A percentile compares a stretch with the other conserved stretches of the same genome.
phyloP scores from a whole-genome alignment of 352 stramenopile species.

The Detonula confervacea region DNA sequence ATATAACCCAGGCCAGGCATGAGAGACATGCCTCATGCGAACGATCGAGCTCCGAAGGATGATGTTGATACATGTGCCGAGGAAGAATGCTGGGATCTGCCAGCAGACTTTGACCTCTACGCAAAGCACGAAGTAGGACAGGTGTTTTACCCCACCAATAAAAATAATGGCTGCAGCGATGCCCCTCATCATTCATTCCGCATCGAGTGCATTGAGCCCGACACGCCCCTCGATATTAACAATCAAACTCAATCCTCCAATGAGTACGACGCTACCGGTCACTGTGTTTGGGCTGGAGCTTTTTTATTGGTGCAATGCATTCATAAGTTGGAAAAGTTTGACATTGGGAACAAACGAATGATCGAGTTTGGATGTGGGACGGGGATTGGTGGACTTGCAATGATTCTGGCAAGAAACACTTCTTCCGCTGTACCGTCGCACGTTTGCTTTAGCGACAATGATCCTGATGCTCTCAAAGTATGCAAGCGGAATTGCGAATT shows the following conservation, averaged over 20 bases:
- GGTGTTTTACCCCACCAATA: slow-evolving; percentile 6
- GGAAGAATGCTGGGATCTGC: slow-evolving; percentile 36
- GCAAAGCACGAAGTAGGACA: slow-evolving; percentile 9
- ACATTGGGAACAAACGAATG: slow-evolving; percentile 26
- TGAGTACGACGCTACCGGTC: slow-evolving; percentile 27
- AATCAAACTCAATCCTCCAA: slow-evolving; percentile 15
- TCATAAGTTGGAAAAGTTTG: slow-evolving; percentile 6
- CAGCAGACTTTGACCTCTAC: slow-evolving; percentile 21
- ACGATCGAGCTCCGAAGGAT: neutral
- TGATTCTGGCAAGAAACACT: slow-evolving; percentile 11
- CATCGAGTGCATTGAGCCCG: slow-evolving; percentile 35
- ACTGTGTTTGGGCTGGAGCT: slow-evolving; percentile 29
- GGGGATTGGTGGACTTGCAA: slow-evolving; percentile 17
- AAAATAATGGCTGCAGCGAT: neutral
- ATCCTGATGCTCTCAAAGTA: slow-evolving; percentile 13
- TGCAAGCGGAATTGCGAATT: slow-evolving; percentile 19
- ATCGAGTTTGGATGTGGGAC: slow-evolving; percentile 32
- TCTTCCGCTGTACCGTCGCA: slow-evolving; percentile 7
- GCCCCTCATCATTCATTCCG: too few relatives aligned
- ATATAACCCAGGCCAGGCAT: too few relatives aligned
- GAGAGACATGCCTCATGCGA: too few relatives aligned
- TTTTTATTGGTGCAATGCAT: slow-evolving; percentile 18
- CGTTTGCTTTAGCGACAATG: slow-evolving; percentile 34
- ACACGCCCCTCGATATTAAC: slow-evolving; percentile 33
- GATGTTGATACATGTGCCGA: too few relatives aligned